These are phyloP conservation scores for Candida anglica DNA, from an alignment of 805 yeast genomes.

Conservation along the genomic window DNA sequence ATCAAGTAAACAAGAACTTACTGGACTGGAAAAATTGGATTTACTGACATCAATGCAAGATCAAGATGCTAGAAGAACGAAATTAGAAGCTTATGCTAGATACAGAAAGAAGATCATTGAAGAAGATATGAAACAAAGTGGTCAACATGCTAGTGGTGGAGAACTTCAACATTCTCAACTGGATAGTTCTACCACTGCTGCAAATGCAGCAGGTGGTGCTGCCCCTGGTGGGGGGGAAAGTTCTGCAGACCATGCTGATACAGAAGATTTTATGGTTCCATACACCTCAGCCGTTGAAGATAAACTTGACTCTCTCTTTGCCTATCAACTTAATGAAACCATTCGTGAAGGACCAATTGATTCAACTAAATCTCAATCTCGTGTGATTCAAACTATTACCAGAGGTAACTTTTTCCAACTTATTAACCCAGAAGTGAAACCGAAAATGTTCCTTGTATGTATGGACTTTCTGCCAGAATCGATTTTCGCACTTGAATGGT, in stretches of 20 bases:
- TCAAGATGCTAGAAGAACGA: constrained; percentile 43
- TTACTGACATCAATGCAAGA: constrained; percentile 44
- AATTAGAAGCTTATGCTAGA: constrained; percentile 53
- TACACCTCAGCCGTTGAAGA: constrained; percentile 68
- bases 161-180: constrained; percentile 4
- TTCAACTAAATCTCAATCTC: constrained; percentile 46
- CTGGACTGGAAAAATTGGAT: constrained; percentile 41
- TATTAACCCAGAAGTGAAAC: constrained; percentile 40
- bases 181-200: constrained; percentile 9
- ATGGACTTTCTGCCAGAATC: constrained; percentile 84
- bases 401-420: constrained; percentile 33
- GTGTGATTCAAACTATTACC: constrained; percentile 68
- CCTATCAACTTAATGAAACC: constrained; percentile 48
- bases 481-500: constrained; percentile 80
- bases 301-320: constrained; percentile 56
- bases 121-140: constrained; percentile 41
- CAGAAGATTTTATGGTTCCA: constrained; percentile 48
- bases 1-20: constrained; percentile 35
- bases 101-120: constrained; percentile 59
- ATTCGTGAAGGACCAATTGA: constrained; percentile 55
- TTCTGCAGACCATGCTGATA: constrained; percentile 4
- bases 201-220: constrained; percentile 5
- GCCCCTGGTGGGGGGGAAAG: constrained; percentile 8
- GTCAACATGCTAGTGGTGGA: background rate
- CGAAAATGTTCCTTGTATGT: constrained; percentile 68